Evolutionary conservation across 345 rosid genomes (phyloP).

Genomic region (Lumnitzera racemosa): DNA sequence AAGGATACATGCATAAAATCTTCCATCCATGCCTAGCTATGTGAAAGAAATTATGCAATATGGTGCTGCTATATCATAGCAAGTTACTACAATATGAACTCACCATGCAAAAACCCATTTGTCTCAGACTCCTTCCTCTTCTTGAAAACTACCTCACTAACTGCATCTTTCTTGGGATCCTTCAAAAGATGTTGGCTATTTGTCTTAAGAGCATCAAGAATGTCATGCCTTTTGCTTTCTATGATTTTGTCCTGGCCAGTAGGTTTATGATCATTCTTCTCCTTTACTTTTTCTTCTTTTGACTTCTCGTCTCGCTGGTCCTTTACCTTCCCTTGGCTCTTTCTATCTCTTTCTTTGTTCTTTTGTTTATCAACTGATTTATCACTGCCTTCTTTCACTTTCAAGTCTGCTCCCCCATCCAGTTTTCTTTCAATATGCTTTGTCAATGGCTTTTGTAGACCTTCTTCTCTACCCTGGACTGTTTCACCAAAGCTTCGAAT

Average conservation of each 20-base stretch:
- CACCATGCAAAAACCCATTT: conserved; percentile 64
- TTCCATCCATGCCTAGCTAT: too few relatives aligned
- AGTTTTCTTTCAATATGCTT: conserved; percentile 15
- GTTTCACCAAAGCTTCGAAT: conserved; percentile 19
- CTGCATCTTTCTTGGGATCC: conserved; percentile 21
- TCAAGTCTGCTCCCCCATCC: conserved; percentile 27
- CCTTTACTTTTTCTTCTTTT: conserved; percentile 18
- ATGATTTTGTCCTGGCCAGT: conserved; percentile 22
- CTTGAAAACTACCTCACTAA: conserved; percentile 29
- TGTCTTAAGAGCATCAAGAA: conserved; percentile 8
- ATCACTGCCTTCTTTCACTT: conserved; percentile 26
- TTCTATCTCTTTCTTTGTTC: conserved; percentile 14
- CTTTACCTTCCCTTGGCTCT: conserved; percentile 26
- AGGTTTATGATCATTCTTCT: conserved; percentile 16
- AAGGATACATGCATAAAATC: too few relatives aligned
- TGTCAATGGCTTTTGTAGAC: conserved; percentile 19
- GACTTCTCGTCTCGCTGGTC: conserved; percentile 23
- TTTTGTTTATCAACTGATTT: conserved; percentile 16
- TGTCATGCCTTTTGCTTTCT: conserved; percentile 20
- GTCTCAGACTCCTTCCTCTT: conserved; percentile 52
- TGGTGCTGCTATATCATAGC: too few relatives aligned
- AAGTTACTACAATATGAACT: conserved; percentile 16
- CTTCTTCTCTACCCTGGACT: conserved; percentile 20
- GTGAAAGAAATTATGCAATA: too few relatives aligned
- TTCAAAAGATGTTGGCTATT: conserved; percentile 14